These are phyloP conservation scores for Aureobasidium musti DNA, from an alignment of 2,329 filamentous ascomycete genomes.

Conservation along the genomic window DNA sequence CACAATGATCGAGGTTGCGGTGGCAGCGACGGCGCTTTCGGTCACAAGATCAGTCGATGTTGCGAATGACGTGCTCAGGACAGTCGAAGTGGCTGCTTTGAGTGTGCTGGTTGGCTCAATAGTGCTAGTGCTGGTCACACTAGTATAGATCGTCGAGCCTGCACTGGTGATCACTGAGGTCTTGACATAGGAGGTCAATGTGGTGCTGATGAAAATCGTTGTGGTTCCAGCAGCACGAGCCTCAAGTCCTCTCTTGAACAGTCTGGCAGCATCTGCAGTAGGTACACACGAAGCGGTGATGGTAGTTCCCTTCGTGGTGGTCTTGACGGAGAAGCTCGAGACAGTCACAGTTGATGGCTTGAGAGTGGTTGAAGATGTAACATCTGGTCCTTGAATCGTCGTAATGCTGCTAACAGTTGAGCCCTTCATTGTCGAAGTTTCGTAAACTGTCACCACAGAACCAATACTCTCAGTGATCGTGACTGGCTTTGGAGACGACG, in stretches of 20 bases:
- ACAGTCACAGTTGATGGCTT: constrained; percentile 35
- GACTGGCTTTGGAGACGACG: constrained; percentile 33
- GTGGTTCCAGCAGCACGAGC: constrained; percentile 34
- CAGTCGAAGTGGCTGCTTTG: constrained; percentile 36
- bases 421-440: constrained; percentile 37
- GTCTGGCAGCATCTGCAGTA: constrained; percentile 33
- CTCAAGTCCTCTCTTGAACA: constrained; percentile 31
- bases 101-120: constrained; percentile 35
- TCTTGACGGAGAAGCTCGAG: constrained; percentile 37
- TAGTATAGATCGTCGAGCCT: constrained; percentile 34
- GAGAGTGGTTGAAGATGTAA: constrained; percentile 35
- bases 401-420: constrained; percentile 39
- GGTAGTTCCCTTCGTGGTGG: constrained; percentile 39
- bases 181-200: constrained; percentile 36
- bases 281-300: constrained; percentile 38
- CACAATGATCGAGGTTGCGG: constrained; percentile 31
- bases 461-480: constrained; percentile 33
- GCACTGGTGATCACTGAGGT: constrained; percentile 31
- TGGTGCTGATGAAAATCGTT: constrained; percentile 37
- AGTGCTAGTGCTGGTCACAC: constrained; percentile 36
- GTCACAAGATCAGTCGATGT: constrained; percentile 25
- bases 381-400: constrained; percentile 32
- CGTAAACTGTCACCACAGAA: constrained; percentile 34
- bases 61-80: constrained; percentile 32
- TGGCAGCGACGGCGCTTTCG: constrained; percentile 32